phyloP scores from a whole-genome alignment of 2,329 filamentous ascomycete species.

The Monosporascus sp. region DNA sequence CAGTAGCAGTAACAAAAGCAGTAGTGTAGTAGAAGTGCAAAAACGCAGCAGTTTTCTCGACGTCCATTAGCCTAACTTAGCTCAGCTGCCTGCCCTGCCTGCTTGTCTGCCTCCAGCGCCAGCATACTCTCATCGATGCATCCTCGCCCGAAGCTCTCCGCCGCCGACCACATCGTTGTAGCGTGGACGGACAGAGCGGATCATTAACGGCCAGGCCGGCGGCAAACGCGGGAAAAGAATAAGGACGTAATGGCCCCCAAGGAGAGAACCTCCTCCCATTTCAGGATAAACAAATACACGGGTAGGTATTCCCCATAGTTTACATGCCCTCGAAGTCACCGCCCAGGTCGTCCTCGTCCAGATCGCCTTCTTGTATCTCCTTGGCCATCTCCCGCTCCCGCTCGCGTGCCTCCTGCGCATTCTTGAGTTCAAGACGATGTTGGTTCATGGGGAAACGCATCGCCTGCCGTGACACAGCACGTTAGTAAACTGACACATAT shows the following conservation, averaged over 20 bases:
- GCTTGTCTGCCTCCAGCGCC: too few species aligned
- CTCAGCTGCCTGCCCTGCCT: too few species aligned
- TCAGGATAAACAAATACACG: constrained; percentile 19
- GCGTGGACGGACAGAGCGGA: background rate
- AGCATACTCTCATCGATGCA: too few species aligned
- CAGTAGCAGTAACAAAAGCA: too few species aligned
- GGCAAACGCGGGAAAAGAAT: background rate
- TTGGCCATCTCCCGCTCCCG: constrained; percentile 95
- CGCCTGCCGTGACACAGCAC: constrained; percentile 47
- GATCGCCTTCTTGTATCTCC: constrained; percentile 95
- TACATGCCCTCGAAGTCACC: constrained; percentile 96
- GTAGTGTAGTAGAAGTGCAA: too few species aligned
- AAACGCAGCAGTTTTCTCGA: too few species aligned
- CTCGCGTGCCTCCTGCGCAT: constrained; percentile 95
- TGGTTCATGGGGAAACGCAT: constrained; percentile 99
- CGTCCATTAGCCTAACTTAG: too few species aligned
- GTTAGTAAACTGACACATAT: constrained; percentile 20
- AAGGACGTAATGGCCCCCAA: constrained; percentile 6
- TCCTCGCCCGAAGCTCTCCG: too few species aligned
- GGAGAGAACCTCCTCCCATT: constrained; percentile 9
- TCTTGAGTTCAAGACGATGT: constrained; percentile 93
- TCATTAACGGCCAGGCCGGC: constrained; percentile 7
- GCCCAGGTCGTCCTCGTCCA: constrained; percentile 93
- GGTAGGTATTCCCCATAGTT: constrained; percentile 15
- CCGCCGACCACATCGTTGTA: too few species aligned